These are phyloP conservation scores for Xerocomus minutiporus DNA, from an alignment of 1,284 basidiomycete species.

Conservation along the genomic window DNA sequence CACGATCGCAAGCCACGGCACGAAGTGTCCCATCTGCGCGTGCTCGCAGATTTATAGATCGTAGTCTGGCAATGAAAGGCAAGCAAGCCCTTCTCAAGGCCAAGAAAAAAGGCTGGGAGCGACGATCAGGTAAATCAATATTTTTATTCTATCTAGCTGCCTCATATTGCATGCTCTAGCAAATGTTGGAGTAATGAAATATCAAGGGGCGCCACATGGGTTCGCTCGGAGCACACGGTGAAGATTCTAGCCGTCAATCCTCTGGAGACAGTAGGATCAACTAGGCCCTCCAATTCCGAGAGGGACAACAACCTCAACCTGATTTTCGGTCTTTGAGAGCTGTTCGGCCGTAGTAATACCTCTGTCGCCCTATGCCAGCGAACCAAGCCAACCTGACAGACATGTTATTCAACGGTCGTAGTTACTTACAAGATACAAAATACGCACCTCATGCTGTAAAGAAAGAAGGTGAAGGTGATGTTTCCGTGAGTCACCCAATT, in stretches of 20 bases:
- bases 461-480: slow-evolving; percentile 56
- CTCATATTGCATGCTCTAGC: slow-evolving; percentile 14
- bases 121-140: slow-evolving; percentile 36
- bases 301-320: slow-evolving; percentile 5
- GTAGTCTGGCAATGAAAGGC: slow-evolving; percentile 33
- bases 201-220: slow-evolving; percentile 25
- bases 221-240: slow-evolving; percentile 23
- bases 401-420: too few relatives aligned
- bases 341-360: slow-evolving; percentile 26
- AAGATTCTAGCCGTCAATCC: background rate
- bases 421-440: background rate
- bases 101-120: slow-evolving; percentile 40
- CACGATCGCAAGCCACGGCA: slow-evolving; percentile 20
- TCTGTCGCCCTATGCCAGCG: background rate
- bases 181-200: slow-evolving; percentile 32
- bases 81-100: slow-evolving; percentile 25
- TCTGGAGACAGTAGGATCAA: background rate
- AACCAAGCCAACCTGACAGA: too few relatives aligned
- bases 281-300: background rate
- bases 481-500: slow-evolving; percentile 74
- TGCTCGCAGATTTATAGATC: slow-evolving; percentile 27
- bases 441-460: slow-evolving; percentile 51
- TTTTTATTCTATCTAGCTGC: background rate
- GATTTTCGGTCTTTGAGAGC: slow-evolving; percentile 17
- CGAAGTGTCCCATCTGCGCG: slow-evolving; percentile 30